phyloP scores from a whole-genome alignment of 2,329 filamentous ascomycete genomes.

The Epichloe glyceriae region DNA sequence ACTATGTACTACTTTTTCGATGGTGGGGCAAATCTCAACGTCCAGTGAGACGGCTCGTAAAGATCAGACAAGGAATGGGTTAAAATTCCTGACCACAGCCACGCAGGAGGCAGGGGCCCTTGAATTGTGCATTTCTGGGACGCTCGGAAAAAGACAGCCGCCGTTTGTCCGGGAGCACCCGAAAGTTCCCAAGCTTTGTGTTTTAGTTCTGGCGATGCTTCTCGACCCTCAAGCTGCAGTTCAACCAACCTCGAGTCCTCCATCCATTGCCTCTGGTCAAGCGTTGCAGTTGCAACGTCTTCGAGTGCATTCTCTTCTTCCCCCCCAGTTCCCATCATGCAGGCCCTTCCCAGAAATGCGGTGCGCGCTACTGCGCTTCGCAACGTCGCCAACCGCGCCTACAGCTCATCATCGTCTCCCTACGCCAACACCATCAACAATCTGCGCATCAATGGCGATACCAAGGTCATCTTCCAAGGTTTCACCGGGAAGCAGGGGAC shows the following conservation, averaged over 20 bases:
- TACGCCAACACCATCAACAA: conserved; percentile 69
- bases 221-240: conserved; percentile 10
- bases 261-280: conserved; percentile 10
- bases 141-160: conserved; percentile 13
- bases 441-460: conserved; percentile 84
- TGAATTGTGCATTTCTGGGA: neutral
- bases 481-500: conserved; percentile 97
- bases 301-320: conserved; percentile 2
- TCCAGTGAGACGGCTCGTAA: neutral
- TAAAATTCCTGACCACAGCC: too few relatives aligned
- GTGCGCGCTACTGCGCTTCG: conserved; percentile 56
- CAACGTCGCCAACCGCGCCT: conserved; percentile 47
- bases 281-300: conserved; percentile 10
- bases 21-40: conserved; percentile 7
- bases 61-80: too few relatives aligned
- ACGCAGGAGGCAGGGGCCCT: neutral
- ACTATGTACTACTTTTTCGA: neutral
- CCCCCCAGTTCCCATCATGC: conserved; percentile 48
- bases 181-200: conserved; percentile 7
- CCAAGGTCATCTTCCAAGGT: conserved; percentile 92
- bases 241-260: conserved; percentile 9
- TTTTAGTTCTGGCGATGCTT: conserved; percentile 5
- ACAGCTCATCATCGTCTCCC: conserved; percentile 50
- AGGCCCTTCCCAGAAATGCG: conserved; percentile 62
- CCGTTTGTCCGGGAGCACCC: conserved; percentile 12